A percentile compares a stretch with the other conserved stretches of the same genome.
These are phyloP conservation scores for Ettlia oleoabundans DNA, from an alignment of 139 green algal genomes.

Conservation along the genomic window DNA sequence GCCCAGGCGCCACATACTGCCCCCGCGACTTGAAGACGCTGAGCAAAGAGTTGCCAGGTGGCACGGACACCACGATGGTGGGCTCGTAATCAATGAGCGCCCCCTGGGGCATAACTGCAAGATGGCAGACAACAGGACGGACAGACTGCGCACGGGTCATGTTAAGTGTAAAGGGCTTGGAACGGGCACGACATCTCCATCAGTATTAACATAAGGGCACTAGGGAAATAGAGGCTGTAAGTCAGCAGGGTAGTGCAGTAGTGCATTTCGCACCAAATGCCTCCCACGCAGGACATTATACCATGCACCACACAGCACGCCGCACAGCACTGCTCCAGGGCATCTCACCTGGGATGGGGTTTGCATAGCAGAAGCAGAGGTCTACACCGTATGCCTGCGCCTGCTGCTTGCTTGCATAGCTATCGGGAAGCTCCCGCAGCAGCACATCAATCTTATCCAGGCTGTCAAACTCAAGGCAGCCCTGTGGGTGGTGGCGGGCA, in stretches of 20 bases:
- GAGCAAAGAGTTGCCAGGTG: background rate
- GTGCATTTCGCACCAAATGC: too few relatives aligned
- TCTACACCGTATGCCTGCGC: background rate
- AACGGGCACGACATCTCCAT: too few relatives aligned
- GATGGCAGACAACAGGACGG: background rate
- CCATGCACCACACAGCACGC: too few relatives aligned
- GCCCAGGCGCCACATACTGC: background rate
- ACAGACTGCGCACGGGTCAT: background rate
- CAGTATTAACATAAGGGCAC: background rate
- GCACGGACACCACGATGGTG: background rate
- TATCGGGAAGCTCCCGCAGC: conserved; percentile 10
- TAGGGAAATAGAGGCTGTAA: too few relatives aligned
- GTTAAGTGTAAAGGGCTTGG: too few relatives aligned
- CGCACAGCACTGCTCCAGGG: too few relatives aligned
- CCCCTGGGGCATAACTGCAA: conserved; percentile 7
- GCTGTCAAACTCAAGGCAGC: background rate
- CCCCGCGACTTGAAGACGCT: background rate
- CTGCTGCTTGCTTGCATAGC: conserved; percentile 8
- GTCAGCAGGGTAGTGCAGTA: too few relatives aligned
- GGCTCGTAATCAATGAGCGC: background rate
- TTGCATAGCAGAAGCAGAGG: conserved; percentile 14
- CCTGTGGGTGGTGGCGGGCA: background rate
- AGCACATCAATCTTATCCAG: background rate
- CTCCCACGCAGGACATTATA: too few relatives aligned
- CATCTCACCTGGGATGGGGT: conserved; percentile 24